These are phyloP conservation scores for Neonectria neomacrospora DNA, from an alignment of 2,329 filamentous ascomycete species.

Conservation along the genomic window DNA sequence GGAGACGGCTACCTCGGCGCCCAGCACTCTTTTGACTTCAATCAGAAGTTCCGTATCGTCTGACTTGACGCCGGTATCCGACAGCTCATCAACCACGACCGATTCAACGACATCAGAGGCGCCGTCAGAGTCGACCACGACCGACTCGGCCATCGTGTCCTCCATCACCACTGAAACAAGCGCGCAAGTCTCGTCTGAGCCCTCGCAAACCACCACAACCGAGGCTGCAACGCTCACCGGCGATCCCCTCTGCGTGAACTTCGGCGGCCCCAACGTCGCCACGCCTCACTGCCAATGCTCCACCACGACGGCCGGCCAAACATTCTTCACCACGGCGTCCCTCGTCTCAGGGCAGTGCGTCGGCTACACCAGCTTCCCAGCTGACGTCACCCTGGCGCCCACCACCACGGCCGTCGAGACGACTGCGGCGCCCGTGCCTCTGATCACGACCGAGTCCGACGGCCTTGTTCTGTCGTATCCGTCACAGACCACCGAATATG, in stretches of 20 bases:
- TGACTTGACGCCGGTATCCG: not conserved
- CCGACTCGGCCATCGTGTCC: not conserved
- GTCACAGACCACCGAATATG: not conserved
- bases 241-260: constrained; percentile 22
- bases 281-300: constrained; percentile 31
- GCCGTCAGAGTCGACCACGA: not conserved
- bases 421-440: constrained; percentile 7
- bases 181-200: not conserved
- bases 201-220: not conserved
- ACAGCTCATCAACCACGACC: not conserved
- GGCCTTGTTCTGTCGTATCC: constrained; percentile 27
- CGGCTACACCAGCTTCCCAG: constrained; percentile 29
- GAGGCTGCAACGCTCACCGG: constrained; percentile 7
- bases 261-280: constrained; percentile 25
- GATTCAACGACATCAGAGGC: not conserved
- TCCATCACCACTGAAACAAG: not conserved
- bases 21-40: not conserved
- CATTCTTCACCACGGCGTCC: constrained; percentile 22
- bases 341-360: constrained; percentile 20
- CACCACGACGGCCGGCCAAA: constrained; percentile 22
- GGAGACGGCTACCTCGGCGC: no score
- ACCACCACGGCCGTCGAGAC: constrained; percentile 4
- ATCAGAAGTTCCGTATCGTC: not conserved
- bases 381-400: constrained; percentile 13
- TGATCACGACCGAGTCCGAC: constrained; percentile 15